Conservation (phyloP, 2,329 filamentous ascomycete genomes). For the Pseudogymnoascus sp. region DNA sequence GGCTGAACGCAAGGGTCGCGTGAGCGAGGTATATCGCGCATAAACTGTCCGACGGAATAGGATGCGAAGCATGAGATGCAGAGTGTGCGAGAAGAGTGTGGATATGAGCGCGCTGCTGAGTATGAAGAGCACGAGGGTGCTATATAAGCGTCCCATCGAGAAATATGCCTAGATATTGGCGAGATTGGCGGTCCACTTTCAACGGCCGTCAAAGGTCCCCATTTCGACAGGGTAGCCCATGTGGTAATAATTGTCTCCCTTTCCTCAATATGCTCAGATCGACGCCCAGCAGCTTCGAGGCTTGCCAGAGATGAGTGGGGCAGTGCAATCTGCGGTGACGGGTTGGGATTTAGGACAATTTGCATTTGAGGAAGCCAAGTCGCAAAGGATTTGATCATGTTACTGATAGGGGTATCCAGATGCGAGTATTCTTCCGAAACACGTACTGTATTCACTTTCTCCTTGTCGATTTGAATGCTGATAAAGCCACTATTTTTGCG, state of each 20-base stretch:
- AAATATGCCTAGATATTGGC: not conserved
- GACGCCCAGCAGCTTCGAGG: not conserved
- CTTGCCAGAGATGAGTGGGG: conserved; percentile 12
- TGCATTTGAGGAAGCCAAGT: conserved; percentile 43
- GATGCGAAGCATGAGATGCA: conserved; percentile 18
- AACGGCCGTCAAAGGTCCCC: not conserved
- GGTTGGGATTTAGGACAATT: conserved; percentile 42
- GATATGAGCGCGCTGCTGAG: not conserved
- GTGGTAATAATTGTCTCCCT: conserved; percentile 4
- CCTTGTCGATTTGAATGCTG: conserved; percentile 29
- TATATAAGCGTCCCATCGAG: conserved; percentile 3
- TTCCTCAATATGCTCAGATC: conserved; percentile 3
- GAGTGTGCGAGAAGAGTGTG: not conserved
- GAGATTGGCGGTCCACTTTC: not conserved
- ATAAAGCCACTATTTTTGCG: conserved; percentile 23
- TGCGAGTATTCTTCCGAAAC: not conserved
- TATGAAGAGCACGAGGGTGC: not conserved
- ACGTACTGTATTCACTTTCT: conserved; percentile 23
- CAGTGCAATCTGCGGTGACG: conserved; percentile 41
- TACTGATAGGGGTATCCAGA: conserved; percentile 30
- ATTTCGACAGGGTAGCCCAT: not conserved
- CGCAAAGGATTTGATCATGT: conserved; percentile 35
- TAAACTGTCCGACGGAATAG: conserved; percentile 24
- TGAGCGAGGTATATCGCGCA: conserved; percentile 22
- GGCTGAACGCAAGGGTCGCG: conserved; percentile 44